Conservation (phyloP, 2,329 filamentous ascomycete species). For the Chaetomiaceae sp. region DNA sequence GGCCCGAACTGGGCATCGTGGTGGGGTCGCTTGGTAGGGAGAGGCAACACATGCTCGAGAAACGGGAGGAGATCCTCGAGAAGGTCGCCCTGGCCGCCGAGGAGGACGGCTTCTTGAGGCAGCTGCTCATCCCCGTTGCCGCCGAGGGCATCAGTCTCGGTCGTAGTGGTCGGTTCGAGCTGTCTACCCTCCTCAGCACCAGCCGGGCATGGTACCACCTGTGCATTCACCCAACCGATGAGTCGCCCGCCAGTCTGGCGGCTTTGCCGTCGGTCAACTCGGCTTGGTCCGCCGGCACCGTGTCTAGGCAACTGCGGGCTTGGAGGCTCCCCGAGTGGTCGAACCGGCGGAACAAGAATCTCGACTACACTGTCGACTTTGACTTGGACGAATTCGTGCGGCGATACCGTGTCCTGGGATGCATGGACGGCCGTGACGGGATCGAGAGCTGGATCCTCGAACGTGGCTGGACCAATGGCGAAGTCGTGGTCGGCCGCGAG, state of each 20-base stretch:
- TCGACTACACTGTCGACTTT: constrained; percentile 96
- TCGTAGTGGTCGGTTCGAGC: constrained; percentile 71
- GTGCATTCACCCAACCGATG: constrained; percentile 85
- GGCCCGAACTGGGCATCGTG: constrained; percentile 73
- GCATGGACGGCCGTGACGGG: constrained; percentile 83
- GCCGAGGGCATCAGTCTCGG: constrained; percentile 79
- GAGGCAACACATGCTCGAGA: constrained; percentile 73
- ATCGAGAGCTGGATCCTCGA: constrained; percentile 93
- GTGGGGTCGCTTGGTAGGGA: constrained; percentile 64
- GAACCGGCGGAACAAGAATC: constrained; percentile 81
- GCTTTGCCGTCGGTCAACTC: constrained; percentile 67
- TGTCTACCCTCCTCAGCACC: constrained; percentile 68
- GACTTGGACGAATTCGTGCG: constrained; percentile 87
- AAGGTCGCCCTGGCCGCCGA: constrained; percentile 81
- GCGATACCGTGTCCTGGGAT: constrained; percentile 78
- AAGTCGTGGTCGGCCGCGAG: constrained; percentile 85
- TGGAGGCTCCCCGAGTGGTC: constrained; percentile 97
- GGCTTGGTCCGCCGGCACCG: constrained; percentile 86
- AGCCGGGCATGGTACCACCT: constrained; percentile 96
- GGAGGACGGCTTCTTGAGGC: constrained; percentile 75
- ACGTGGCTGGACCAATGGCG: constrained; percentile 96
- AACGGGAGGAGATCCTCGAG: constrained; percentile 76
- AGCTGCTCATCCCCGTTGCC: constrained; percentile 72
- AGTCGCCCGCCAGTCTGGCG: constrained; percentile 70
- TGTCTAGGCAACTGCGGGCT: constrained; percentile 86